A percentile compares a stretch with the other conserved stretches of the same genome.
These are phyloP conservation scores for Aspergillus campestris DNA, from an alignment of 495 filamentous ascomycete genomes.

Conservation along the genomic window DNA sequence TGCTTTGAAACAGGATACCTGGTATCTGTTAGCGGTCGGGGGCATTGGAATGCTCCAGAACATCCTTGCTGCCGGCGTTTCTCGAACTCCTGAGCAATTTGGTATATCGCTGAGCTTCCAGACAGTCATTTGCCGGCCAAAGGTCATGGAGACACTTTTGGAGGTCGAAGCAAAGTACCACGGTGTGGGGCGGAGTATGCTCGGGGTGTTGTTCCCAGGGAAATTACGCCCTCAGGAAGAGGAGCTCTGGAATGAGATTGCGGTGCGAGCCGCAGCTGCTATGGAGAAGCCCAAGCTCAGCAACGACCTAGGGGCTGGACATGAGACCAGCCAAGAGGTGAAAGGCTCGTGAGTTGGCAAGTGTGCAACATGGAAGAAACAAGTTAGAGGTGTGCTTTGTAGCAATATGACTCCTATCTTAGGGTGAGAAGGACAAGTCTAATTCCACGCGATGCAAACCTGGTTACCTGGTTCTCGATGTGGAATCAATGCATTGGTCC, in stretches of 20 bases:
- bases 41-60: constrained; percentile 42
- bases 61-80: constrained; percentile 26
- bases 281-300: no score
- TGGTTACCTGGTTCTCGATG: no score
- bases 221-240: constrained; percentile 12
- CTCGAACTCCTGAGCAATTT: constrained; percentile 17
- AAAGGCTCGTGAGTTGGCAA: no score
- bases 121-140: constrained; percentile 16
- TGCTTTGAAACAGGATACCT: constrained; percentile 26
- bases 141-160: constrained; percentile 26
- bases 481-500: no score
- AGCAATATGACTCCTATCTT: no score
- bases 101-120: constrained; percentile 20
- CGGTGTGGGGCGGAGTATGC: constrained; percentile 20
- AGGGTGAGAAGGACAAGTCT: no score
- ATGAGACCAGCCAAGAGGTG: no score
- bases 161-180: constrained; percentile 21
- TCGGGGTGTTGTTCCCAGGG: constrained; percentile 29
- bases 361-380: no score
- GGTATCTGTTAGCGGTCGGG: constrained; percentile 37
- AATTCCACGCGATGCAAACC: no score
- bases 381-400: no score
- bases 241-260: constrained; percentile 13
- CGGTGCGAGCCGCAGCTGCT: no score
- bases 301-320: no score